These are phyloP conservation scores for Macadamia tetraphylla DNA, from an alignment of 164 flowering plant genomes.

Conservation along the genomic window DNA sequence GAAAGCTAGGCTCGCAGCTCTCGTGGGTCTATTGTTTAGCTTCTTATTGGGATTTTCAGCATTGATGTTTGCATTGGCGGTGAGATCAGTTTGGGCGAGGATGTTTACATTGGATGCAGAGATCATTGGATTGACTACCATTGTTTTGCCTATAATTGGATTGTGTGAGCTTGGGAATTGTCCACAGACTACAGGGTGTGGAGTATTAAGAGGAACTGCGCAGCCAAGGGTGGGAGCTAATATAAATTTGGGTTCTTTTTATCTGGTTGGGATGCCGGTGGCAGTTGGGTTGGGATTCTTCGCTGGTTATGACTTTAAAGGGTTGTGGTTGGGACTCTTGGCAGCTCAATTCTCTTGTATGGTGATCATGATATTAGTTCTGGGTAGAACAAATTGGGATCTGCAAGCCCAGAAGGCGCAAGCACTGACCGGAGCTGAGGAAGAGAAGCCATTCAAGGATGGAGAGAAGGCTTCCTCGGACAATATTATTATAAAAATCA, in stretches of 20 bases:
- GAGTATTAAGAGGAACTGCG: conserved; percentile 68
- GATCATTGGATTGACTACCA: conserved; percentile 47
- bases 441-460: conserved; percentile 8
- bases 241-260: conserved; percentile 64
- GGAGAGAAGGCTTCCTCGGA: not conserved
- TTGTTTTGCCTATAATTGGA: conserved; percentile 72
- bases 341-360: conserved; percentile 63
- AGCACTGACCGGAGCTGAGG: conserved; percentile 33
- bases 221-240: conserved; percentile 62
- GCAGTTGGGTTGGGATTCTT: conserved; percentile 45
- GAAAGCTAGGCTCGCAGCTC: conserved; percentile 41
- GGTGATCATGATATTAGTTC: conserved; percentile 45
- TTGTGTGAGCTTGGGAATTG: conserved; percentile 80
- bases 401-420: conserved; percentile 44
- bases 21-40: conserved; percentile 38
- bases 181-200: conserved; percentile 76
- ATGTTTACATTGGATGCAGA: conserved; percentile 56
- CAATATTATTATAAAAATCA: not conserved
- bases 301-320: conserved; percentile 44
- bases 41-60: conserved; percentile 50
- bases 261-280: conserved; percentile 78
- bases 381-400: conserved; percentile 56
- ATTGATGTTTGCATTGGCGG: conserved; percentile 36
- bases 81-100: conserved; percentile 54
- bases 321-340: conserved; percentile 64